phyloP scores from a whole-genome alignment of 2,329 filamentous ascomycete genomes.

The Nothopassalora personata region DNA sequence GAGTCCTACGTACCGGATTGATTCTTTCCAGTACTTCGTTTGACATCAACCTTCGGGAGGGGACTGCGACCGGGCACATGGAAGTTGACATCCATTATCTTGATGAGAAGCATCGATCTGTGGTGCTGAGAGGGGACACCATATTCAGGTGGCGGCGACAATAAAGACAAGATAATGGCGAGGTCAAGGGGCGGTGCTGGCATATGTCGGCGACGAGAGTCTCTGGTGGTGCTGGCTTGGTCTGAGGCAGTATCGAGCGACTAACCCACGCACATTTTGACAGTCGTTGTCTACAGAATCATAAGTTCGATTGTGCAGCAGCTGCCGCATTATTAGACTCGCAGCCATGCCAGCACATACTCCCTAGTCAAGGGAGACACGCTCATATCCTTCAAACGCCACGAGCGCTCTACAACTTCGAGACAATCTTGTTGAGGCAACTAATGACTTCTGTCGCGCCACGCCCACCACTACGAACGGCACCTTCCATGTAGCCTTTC shows the following conservation, averaged over 20 bases:
- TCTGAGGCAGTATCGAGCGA: neutral
- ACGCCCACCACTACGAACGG: slow-evolving; percentile 44
- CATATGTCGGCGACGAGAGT: neutral
- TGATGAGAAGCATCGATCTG: neutral
- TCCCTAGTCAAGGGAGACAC: too few relatives aligned
- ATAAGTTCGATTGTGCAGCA: too few relatives aligned
- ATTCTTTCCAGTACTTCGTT: neutral
- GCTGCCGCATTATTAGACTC: too few relatives aligned
- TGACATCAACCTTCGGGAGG: neutral
- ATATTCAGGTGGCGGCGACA: neutral
- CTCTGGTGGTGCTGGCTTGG: neutral
- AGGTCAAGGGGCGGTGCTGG: neutral
- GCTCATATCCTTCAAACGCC: too few relatives aligned
- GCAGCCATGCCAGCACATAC: too few relatives aligned
- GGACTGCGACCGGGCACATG: neutral
- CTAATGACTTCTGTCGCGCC: slow-evolving; percentile 43
- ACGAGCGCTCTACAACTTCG: slow-evolving; percentile 4
- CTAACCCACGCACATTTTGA: neutral
- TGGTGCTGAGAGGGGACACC: neutral
- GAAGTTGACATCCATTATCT: neutral
- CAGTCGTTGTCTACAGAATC: too few relatives aligned
- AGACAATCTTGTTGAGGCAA: slow-evolving; percentile 6
- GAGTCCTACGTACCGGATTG: neutral
- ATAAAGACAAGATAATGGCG: neutral
- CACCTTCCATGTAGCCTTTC: slow-evolving; percentile 56